Base-by-base conservation (phyloP, 2,329 filamentous ascomycete species). In the Endoconidiophora polonica region DNA sequence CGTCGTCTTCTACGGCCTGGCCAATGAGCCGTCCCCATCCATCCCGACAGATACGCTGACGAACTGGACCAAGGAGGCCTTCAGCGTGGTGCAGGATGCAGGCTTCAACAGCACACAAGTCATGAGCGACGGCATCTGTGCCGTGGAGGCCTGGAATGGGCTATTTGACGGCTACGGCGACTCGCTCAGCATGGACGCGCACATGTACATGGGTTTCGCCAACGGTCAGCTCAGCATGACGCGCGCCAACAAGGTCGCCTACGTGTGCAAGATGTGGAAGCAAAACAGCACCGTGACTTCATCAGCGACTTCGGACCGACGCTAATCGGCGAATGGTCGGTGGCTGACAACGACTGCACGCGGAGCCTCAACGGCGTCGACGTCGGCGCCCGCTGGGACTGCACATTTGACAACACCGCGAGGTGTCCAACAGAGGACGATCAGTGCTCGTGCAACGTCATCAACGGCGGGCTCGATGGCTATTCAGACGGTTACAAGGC, bases 181-280 rank as follows among this genome's bases (percentile, higher is more conserved):
- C 18, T 68, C 73, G 42, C 67, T 87, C 50, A 67, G 85, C 2
- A 71, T 87, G n/a, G 83, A 87, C 62, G 83, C 80, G 1, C 83
- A 87, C 62, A 81, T 86, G 59, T 87, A 87, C 61, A 79, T 82
- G 53, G 85, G 85, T 59, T 87, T 87, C 68, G 84, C 86, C 63
- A 69, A 69, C 2, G 74, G 75, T 49, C 77, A 83, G 56, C 73
- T 86, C 53, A 69, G 70, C 10, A 70, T 82, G 52, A 74, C 72
- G 26, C 81, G 85, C 61, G 69, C 73, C 14, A 72, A 73, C 53
- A 84, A 85, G 62, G 67, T 86, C 49, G 70, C 77, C 52, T 80
- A 83, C 57, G 79, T 81, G 9, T 87, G 83, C 62, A 68, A 69
- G 7, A 78, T 72, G 50, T 86, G 82, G 79, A 69, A 77, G 9